Percentiles rank a stretch among this genome's conserved stretches.
Conservation (phyloP, 1,284 basidiomycete genomes). For the Xanthoconium separans region DNA sequence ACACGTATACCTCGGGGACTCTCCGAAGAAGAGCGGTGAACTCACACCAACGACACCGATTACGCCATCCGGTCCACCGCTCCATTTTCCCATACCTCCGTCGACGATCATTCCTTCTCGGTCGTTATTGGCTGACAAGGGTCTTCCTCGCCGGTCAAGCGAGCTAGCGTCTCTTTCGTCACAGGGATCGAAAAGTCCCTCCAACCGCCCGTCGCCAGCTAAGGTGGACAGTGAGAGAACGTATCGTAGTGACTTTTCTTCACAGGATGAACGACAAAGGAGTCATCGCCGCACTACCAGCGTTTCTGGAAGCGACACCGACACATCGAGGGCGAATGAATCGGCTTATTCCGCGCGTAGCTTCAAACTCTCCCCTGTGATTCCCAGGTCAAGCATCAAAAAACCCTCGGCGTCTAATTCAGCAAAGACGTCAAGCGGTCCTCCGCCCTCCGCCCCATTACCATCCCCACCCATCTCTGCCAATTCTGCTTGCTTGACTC, state of each 20-base stretch:
- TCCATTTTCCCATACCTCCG: slow-evolving; percentile 36
- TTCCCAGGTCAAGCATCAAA: slow-evolving; percentile 18
- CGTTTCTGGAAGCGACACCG: slow-evolving; percentile 32
- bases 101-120: slow-evolving; percentile 15
- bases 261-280: slow-evolving; percentile 22
- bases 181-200: slow-evolving; percentile 19
- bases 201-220: slow-evolving; percentile 12
- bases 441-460: slow-evolving; percentile 30
- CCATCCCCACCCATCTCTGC: slow-evolving; percentile 27
- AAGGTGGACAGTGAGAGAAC: slow-evolving; percentile 16
- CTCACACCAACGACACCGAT: slow-evolving; percentile 24
- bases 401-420: slow-evolving; percentile 12
- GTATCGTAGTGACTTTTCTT: slow-evolving; percentile 10
- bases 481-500: neutral
- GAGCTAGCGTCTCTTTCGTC: slow-evolving; percentile 28
- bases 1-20: slow-evolving; percentile 10
- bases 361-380: slow-evolving; percentile 11
- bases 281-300: slow-evolving; percentile 21
- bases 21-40: slow-evolving; percentile 23
- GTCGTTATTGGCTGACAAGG: slow-evolving; percentile 15
- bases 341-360: slow-evolving; percentile 8
- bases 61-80: slow-evolving; percentile 28
- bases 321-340: slow-evolving; percentile 26
- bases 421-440: slow-evolving; percentile 20
- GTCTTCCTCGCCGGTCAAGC: slow-evolving; percentile 10